phyloP scores from a whole-genome alignment of 2,329 filamentous ascomycete species.

The Phialocephala sp. region DNA sequence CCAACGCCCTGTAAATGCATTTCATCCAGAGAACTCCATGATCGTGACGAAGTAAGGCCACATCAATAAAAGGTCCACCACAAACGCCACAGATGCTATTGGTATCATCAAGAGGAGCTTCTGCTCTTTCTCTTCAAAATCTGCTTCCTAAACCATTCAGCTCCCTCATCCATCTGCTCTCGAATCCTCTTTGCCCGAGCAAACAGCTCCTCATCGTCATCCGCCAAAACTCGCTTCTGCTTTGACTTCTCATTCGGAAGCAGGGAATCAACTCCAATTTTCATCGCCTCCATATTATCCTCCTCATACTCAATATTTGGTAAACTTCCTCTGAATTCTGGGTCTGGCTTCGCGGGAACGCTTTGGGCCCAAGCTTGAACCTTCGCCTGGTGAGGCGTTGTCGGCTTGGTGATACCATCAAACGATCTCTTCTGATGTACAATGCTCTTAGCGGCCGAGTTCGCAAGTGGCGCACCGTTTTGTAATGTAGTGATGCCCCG shows the following conservation, averaged over 20 bases:
- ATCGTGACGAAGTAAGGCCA: conserved; percentile 7
- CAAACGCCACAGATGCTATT: conserved; percentile 5
- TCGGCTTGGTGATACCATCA: conserved; percentile 33
- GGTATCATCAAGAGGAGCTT: conserved; percentile 8
- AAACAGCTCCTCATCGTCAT: conserved; percentile 42
- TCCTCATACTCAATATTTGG: conserved; percentile 8
- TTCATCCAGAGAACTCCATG: conserved; percentile 15
- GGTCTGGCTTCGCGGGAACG: conserved; percentile 30
- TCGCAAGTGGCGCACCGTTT: conserved; percentile 41
- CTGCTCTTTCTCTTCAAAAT: conserved; percentile 21
- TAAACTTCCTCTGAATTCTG: background rate
- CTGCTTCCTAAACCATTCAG: conserved; percentile 39
- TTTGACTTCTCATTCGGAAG: conserved; percentile 28
- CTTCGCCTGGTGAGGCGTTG: conserved; percentile 26
- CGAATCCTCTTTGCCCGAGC: conserved; percentile 42
- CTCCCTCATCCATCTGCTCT: conserved; percentile 44
- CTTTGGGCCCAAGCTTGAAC: conserved; percentile 30
- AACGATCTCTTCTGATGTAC: conserved; percentile 37
- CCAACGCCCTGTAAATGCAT: conserved; percentile 32
- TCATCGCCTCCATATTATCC: conserved; percentile 33
- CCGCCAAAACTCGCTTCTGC: conserved; percentile 28
- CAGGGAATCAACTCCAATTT: conserved; percentile 33
- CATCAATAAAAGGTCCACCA: background rate
- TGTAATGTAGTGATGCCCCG: conserved; percentile 42
- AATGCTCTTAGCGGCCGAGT: conserved; percentile 36